These are phyloP conservation scores for Pseudocercospora fijiensis DNA, from an alignment of 2,329 filamentous ascomycete species.

Conservation along the genomic window DNA sequence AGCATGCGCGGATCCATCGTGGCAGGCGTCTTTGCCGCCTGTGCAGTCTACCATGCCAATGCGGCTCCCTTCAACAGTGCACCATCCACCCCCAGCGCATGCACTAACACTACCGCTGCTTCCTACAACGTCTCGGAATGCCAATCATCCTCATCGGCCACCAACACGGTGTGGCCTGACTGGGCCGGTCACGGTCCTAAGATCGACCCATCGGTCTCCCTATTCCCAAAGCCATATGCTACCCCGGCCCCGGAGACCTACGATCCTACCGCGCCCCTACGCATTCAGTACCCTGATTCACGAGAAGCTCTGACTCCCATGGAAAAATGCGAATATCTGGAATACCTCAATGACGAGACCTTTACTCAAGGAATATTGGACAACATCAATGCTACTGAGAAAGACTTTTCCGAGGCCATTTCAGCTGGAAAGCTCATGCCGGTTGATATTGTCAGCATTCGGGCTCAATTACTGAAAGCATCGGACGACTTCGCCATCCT, in stretches of 20 bases:
- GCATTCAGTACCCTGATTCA: background rate
- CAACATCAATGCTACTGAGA: background rate
- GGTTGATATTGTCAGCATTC: too few relatives aligned
- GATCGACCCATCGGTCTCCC: background rate
- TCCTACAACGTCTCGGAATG: background rate
- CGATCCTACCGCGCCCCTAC: too few relatives aligned
- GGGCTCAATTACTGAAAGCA: background rate
- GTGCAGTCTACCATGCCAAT: background rate
- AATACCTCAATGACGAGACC: background rate
- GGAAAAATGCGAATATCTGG: background rate
- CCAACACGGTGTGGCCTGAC: too few relatives aligned
- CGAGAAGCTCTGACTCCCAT: background rate
- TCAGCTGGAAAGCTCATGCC: background rate
- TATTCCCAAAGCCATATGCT: background rate
- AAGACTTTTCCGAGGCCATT: background rate
- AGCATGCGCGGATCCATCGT: background rate
- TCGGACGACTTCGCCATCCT: background rate
- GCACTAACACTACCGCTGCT: background rate
- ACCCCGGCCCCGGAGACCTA: background rate
- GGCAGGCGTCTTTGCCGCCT: background rate
- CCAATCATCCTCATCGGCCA: background rate
- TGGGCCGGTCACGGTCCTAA: background rate
- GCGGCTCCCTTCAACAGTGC: background rate
- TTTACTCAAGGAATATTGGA: background rate
- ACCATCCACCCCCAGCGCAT: too few relatives aligned